phyloP scores from a whole-genome alignment of 2,329 filamentous ascomycete genomes.

The Scopulariopsis brevicaulis region DNA sequence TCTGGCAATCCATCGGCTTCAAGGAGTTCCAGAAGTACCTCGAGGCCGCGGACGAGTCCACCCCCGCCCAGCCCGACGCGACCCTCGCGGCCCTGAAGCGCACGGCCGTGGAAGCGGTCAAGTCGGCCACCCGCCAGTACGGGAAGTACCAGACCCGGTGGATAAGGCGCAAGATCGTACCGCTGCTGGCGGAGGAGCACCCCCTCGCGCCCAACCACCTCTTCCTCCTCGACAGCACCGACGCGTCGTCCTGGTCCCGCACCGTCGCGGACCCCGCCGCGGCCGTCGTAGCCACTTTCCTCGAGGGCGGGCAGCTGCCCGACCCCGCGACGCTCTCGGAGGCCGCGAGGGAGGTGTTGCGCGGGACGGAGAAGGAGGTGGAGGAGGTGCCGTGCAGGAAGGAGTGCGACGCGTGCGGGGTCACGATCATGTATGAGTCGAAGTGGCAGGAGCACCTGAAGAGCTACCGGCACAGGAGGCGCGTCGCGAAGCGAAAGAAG shows the following conservation, averaged over 20 bases:
- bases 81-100: constrained; percentile 44
- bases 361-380: neutral
- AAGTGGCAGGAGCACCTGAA: constrained; percentile 27
- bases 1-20: constrained; percentile 95
- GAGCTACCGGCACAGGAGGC: constrained; percentile 21
- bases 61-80: neutral
- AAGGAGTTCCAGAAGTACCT: constrained; percentile 79
- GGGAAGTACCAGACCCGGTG: constrained; percentile 75
- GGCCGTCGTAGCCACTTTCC: constrained; percentile 49
- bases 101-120: constrained; percentile 60
- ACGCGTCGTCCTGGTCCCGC: constrained; percentile 47
- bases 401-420: constrained; percentile 64
- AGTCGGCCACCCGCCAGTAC: constrained; percentile 78
- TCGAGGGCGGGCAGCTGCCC: constrained; percentile 44
- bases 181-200: constrained; percentile 47
- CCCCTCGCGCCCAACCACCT: constrained; percentile 42
- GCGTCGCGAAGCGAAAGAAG: constrained; percentile 22
- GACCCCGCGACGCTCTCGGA: constrained; percentile 34
- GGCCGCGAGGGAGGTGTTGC: constrained; percentile 40
- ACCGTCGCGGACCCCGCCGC: constrained; percentile 57
- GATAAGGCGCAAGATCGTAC: constrained; percentile 75
- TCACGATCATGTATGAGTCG: constrained; percentile 45
- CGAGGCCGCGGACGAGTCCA: constrained; percentile 23
- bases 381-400: constrained; percentile 41
- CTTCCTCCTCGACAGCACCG: constrained; percentile 73